Conservation (phyloP, 805 yeast species). For the Tetrapisispora phaffii region DNA sequence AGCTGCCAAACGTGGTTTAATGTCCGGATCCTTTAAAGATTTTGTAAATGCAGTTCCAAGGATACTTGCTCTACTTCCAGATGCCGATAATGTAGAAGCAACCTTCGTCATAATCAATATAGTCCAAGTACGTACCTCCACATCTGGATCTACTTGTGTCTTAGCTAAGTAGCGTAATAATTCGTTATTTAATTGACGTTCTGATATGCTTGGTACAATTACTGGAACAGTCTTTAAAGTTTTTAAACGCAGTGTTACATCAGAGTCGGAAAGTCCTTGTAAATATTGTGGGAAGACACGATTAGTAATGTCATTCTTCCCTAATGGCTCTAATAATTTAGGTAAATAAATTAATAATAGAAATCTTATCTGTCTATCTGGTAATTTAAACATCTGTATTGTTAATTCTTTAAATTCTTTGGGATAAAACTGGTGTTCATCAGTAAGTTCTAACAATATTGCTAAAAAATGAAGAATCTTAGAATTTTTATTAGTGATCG, state of each 20-base stretch:
- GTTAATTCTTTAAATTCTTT: constrained; percentile 43
- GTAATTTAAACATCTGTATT: constrained; percentile 49
- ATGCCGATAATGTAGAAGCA: constrained; percentile 21
- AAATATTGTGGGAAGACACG: constrained; percentile 57
- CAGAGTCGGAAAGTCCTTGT: constrained; percentile 83
- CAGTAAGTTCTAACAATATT: constrained; percentile 24
- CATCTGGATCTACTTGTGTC: constrained; percentile 27
- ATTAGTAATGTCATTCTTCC: constrained; percentile 54
- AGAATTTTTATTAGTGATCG: constrained; percentile 22
- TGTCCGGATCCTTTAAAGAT: constrained; percentile 68
- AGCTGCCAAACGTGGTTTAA: constrained; percentile 68
- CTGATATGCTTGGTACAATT: constrained; percentile 56
- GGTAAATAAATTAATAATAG: constrained; percentile 59
- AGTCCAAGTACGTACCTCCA: constrained; percentile 26
- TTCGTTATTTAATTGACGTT: constrained; percentile 80
- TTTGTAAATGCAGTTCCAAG: constrained; percentile 79
- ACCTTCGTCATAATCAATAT: constrained; percentile 20
- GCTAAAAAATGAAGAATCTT: constrained; percentile 27
- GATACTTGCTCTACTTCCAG: constrained; percentile 48
- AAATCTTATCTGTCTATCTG: constrained; percentile 72
- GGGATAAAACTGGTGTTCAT: constrained; percentile 32
- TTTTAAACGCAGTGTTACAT: constrained; percentile 67
- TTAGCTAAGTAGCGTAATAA: constrained; percentile 68
- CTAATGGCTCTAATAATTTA: constrained; percentile 38
- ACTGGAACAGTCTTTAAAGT: constrained; percentile 50